Evolutionary conservation across 2,329 filamentous ascomycete genomes (phyloP).

Genomic region (Dothiorella sarmentorum): DNA sequence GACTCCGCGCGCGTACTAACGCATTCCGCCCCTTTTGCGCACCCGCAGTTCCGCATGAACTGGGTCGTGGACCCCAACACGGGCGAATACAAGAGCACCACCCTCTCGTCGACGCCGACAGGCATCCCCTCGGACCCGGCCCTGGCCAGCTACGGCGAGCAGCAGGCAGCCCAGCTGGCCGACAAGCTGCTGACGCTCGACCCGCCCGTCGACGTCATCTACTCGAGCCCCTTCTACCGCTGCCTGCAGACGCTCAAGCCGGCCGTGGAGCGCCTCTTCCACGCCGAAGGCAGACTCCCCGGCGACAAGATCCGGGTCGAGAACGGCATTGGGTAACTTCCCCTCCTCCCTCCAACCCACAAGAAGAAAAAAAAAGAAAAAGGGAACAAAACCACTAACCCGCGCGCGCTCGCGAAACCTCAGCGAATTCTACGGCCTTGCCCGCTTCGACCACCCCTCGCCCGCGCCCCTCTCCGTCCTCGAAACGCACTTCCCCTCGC

Average conservation of each 20-base stretch:
- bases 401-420: conserved; percentile 26
- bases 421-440: conserved; percentile 88
- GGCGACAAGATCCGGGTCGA: conserved; percentile 49
- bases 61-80: conserved; percentile 82
- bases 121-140: conserved; percentile 84
- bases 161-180: conserved; percentile 75
- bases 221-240: conserved; percentile 50
- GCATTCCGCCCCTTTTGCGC: background rate
- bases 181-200: conserved; percentile 58
- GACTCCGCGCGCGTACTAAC: no score
- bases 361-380: no score
- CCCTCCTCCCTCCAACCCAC: no score
- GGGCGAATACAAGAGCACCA: conserved; percentile 67
- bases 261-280: conserved; percentile 31
- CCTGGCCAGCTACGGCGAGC: conserved; percentile 79
- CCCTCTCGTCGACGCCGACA: conserved; percentile 68
- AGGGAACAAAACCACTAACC: background rate
- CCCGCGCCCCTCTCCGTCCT: conserved; percentile 66
- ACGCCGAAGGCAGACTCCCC: conserved; percentile 24
- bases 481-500: conserved; percentile 62
- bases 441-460: conserved; percentile 78
- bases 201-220: conserved; percentile 71
- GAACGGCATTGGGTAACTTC: conserved; percentile 48
- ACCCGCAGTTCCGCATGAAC: conserved; percentile 74
- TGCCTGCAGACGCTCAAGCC: conserved; percentile 40